Base-by-base conservation (phyloP, 2,329 filamentous ascomycete genomes). In the Hypoxylon sp. region DNA sequence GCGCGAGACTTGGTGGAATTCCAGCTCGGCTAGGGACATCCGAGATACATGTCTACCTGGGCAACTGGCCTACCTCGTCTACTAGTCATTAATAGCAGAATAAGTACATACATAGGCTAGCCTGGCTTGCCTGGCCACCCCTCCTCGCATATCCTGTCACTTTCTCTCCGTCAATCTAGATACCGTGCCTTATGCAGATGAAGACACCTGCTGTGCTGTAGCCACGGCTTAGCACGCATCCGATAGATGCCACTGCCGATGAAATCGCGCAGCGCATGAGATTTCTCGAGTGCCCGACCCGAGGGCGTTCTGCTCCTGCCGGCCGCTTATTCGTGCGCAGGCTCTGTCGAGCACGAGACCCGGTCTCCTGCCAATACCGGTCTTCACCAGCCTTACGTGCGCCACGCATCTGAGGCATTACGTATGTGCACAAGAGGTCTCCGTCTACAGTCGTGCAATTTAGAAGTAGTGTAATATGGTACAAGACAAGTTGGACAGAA, bases 61-160 rank as follows among this genome's bases (percentile, higher is more conserved):
- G n/a, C n/a, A 17, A 17, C 31, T n/a, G 5, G 17, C 11, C 6
- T 33, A 29, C 27, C 31, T 17, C 7, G 15, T n/a, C 29, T n/a
- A n/a, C n/a, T n/a, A n/a, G n/a, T n/a, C n/a, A n/a, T n/a, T n/a
- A n/a, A n/a, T n/a, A n/a, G n/a, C n/a, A n/a, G n/a, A n/a, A n/a
- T n/a, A n/a, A n/a, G n/a, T n/a, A n/a, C n/a, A n/a, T n/a, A n/a
- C n/a, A n/a, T n/a, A n/a, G n/a, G n/a, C n/a, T n/a, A n/a, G n/a
- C n/a, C n/a, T n/a, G n/a, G n/a, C n/a, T n/a, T n/a, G n/a, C n/a
- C n/a, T n/a, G n/a, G n/a, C n/a, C n/a, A n/a, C n/a, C n/a, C n/a
- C n/a, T n/a, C n/a, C n/a, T n/a, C 41, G 53, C 55, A 57, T 40
- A 55, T 63, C 56, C 57, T 37, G 51, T 11, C 9, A 11, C 15